Conservation (phyloP, 805 yeast genomes). For the Candida qinlingensis region DNA sequence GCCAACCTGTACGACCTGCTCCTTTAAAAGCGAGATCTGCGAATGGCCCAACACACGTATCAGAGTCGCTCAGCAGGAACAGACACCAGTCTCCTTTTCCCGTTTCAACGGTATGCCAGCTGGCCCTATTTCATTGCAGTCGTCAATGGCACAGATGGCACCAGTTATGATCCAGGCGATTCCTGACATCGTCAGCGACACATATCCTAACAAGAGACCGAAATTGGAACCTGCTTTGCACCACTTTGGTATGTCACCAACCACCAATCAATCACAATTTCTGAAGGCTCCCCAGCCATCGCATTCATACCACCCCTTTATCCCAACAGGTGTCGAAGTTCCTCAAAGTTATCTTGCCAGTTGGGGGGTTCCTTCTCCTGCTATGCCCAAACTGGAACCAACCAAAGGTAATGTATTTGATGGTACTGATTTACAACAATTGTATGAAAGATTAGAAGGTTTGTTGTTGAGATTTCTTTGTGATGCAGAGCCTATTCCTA, state of each 20-base stretch:
- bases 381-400: neutral
- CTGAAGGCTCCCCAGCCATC: too few species aligned
- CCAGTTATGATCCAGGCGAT: too few species aligned
- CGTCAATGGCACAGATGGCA: too few species aligned
- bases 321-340: slow-evolving; percentile 1
- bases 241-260: neutral
- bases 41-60: slow-evolving; percentile 12
- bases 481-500: slow-evolving; percentile 4
- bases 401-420: neutral
- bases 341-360: neutral
- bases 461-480: neutral
- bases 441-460: neutral
- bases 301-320: neutral
- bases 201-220: neutral
- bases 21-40: slow-evolving; percentile 26
- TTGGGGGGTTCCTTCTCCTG: neutral
- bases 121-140: too few species aligned
- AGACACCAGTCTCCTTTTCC: neutral
- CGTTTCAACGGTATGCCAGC: neutral
- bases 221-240: neutral
- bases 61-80: neutral
- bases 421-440: neutral
- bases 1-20: slow-evolving; percentile 38
- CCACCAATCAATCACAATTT: neutral
- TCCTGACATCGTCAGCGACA: too few species aligned